phyloP scores from a whole-genome alignment of 257 asterid genomes.

The Nicotiana otophora region DNA sequence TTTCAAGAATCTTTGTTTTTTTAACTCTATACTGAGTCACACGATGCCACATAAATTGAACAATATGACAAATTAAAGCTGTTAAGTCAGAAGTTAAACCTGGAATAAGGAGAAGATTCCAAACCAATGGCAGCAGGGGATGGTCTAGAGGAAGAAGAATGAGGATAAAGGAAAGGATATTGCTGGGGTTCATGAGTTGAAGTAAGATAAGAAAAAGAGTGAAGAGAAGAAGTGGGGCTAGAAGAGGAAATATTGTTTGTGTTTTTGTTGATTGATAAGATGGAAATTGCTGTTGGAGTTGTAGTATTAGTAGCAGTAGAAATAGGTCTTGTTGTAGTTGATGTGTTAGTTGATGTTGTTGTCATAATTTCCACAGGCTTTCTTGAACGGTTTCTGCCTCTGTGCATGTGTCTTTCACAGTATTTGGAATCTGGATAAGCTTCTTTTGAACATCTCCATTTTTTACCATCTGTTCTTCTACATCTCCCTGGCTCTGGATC shows the following conservation, averaged over 20 bases:
- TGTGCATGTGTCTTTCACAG: slow-evolving; percentile 99
- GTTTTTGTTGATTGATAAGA: slow-evolving; percentile 32
- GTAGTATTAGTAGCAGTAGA: not conserved
- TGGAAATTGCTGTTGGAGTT: slow-evolving; percentile 23
- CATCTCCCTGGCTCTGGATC: slow-evolving; percentile 99
- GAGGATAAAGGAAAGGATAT: slow-evolving; percentile 27
- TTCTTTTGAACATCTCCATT: slow-evolving; percentile 94
- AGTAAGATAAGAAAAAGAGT: not conserved
- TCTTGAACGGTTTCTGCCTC: slow-evolving; percentile 99
- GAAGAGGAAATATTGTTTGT: not conserved
- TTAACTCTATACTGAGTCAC: no score
- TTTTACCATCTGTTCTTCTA: slow-evolving; percentile 93
- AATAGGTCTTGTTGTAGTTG: slow-evolving; percentile 14
- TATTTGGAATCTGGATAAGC: slow-evolving; percentile 94
- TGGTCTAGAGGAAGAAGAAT: slow-evolving; percentile 26
- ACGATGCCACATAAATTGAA: no score
- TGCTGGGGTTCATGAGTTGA: not conserved
- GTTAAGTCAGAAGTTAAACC: slow-evolving; percentile 19
- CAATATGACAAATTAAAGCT: not conserved
- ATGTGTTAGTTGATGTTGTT: not conserved
- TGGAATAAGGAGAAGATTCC: slow-evolving; percentile 36
- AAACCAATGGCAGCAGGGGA: slow-evolving; percentile 17
- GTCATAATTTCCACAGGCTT: slow-evolving; percentile 89
- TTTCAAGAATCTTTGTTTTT: no score
- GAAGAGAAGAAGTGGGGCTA: not conserved